Evolutionary conservation across 2,329 filamentous ascomycete species (phyloP).

Genomic region (Ophiostoma angusticollis): DNA sequence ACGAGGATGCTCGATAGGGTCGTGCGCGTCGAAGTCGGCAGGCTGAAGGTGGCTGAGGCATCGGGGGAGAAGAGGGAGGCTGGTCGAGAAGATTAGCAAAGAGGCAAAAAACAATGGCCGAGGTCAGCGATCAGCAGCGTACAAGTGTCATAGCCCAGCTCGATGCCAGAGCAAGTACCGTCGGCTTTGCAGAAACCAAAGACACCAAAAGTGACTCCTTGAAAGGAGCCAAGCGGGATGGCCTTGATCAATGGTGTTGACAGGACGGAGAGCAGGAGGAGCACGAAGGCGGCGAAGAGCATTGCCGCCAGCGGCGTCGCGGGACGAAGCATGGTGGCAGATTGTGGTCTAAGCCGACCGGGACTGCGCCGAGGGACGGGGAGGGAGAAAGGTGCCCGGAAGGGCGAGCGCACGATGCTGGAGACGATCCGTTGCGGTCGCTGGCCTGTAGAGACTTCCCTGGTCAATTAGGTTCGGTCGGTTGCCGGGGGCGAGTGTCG

Average conservation of each 20-base stretch:
- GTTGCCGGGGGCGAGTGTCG: too few relatives aligned
- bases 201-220: slow-evolving; percentile 74
- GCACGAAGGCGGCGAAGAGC: slow-evolving; percentile 70
- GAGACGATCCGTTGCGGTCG: too few relatives aligned
- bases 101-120: background rate
- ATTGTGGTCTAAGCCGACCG: too few relatives aligned
- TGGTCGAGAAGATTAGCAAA: slow-evolving; percentile 4
- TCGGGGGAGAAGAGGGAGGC: slow-evolving; percentile 8
- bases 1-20: slow-evolving; percentile 81
- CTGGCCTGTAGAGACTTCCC: too few relatives aligned
- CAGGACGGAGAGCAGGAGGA: slow-evolving; percentile 77
- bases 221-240: slow-evolving; percentile 70
- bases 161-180: slow-evolving; percentile 53
- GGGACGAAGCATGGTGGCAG: slow-evolving; percentile 64
- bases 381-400: too few relatives aligned
- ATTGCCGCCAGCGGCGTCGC: slow-evolving; percentile 83
- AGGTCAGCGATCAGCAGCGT: slow-evolving; percentile 20
- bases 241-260: slow-evolving; percentile 78
- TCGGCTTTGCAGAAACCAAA: slow-evolving; percentile 70
- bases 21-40: slow-evolving; percentile 38
- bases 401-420: too few relatives aligned
- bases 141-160: slow-evolving; percentile 81
- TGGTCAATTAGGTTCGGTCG: too few relatives aligned
- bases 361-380: too few relatives aligned
- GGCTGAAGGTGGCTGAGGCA: slow-evolving; percentile 37